A percentile compares a stretch with the other conserved stretches of the same genome.
Conservation (phyloP, 208 protist species). For the Trypanosoma rangeli region DNA sequence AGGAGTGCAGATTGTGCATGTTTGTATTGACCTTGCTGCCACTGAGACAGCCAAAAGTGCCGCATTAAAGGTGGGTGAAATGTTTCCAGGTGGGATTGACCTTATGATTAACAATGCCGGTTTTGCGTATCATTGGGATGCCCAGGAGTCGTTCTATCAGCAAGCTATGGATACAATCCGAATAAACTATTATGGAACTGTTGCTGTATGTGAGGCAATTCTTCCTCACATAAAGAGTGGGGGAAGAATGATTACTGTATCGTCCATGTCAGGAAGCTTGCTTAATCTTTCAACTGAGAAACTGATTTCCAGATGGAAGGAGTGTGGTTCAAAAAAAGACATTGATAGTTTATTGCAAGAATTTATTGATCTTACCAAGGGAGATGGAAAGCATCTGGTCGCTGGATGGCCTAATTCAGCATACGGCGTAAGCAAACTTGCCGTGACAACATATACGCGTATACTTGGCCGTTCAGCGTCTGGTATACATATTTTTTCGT, state of each 20-base stretch:
- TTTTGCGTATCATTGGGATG: constrained; percentile 32
- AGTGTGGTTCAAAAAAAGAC: constrained; percentile 17
- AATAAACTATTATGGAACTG: constrained; percentile 36
- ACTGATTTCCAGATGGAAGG: constrained; percentile 21
- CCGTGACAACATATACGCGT: constrained; percentile 29
- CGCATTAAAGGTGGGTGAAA: constrained; percentile 18
- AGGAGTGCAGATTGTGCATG: constrained; percentile 12
- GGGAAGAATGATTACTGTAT: constrained; percentile 39
- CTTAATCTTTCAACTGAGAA: constrained; percentile 19
- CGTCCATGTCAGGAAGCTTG: constrained; percentile 23
- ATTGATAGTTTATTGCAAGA: constrained; percentile 31
- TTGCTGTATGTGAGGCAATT: constrained; percentile 30
- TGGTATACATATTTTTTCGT: constrained; percentile 35
- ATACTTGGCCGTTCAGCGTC: constrained; percentile 19
- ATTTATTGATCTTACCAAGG: constrained; percentile 28
- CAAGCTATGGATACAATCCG: constrained; percentile 30
- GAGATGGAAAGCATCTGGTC: constrained; percentile 19
- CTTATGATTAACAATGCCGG: constrained; percentile 47
- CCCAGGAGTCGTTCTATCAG: constrained; percentile 29
- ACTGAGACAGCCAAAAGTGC: constrained; percentile 18
- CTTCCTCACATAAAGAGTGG: constrained; percentile 31
- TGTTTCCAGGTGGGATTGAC: constrained; percentile 30
- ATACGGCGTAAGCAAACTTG: constrained; percentile 48
- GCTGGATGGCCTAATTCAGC: constrained; percentile 35
- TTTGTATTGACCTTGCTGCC: constrained; percentile 22